Evolutionary conservation across 1,284 basidiomycete genomes (phyloP), one percentile per base, ranked within the genome.

Genomic region (Ustilago vetiveriae): DNA sequence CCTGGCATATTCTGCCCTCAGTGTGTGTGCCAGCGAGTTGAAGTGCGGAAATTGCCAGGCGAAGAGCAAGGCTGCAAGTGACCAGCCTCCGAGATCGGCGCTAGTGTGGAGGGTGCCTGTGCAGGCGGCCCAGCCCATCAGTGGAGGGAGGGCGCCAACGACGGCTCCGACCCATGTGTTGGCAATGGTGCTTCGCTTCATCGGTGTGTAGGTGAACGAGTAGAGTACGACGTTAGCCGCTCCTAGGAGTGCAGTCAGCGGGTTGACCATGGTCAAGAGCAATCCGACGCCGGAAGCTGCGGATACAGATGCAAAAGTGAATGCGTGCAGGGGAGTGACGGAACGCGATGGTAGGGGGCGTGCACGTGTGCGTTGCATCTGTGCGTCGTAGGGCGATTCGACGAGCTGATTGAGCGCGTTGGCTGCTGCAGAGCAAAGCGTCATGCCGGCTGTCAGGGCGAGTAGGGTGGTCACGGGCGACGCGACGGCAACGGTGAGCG

Each of bases 11-110:
- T 91, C 90, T 16, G 87, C 88, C 23, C 94, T 88, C 13, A 96
- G 87, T 44, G 94, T 86, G 83, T 97, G 88, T 3, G 94, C 89
- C n/a, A 98, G 86, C 2, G 92, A 85, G 83, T 96, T 98, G 85
- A 99, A 98, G 83, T 98, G 96, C 17, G 96, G 95, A 83, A 98
- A 98, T 81, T 99, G 96, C 96, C 96, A 99, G 57, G 90, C 91
- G 84, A 90, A 99, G 13, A 98, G 87, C 24, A 82, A 47, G 3
- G 64, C 72, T 2, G 73, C 79, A 0, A 82, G 58, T 21, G 74
- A 50, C 79, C 78, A 80, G 6, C 48, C 79, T 11, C 74, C 71
- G 5, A 76, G 56, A 45, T 82, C 77, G 3, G 66, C 39, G 47
- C 89, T 65, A 0, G 91, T 90, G 73, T 90, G 84, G 19, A 97